phyloP scores from a whole-genome alignment of 306 rosid genomes.

The Vigna trinervia region DNA sequence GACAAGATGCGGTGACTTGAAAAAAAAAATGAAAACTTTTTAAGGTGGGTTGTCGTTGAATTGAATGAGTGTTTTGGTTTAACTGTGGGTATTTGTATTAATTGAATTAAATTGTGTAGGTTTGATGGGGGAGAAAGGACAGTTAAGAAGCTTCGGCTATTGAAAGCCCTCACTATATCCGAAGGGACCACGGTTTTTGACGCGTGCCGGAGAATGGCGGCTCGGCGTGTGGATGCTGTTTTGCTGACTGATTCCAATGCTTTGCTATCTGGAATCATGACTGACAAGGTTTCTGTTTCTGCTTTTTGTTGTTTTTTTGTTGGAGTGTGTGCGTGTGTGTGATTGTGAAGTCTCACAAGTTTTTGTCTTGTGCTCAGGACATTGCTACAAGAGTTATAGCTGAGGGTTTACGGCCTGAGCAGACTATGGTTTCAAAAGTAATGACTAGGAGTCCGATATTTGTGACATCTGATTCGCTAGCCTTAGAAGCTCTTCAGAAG shows the following conservation, averaged over 20 bases:
- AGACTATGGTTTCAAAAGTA: constrained; percentile 77
- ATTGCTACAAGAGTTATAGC: constrained; percentile 86
- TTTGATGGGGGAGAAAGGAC: constrained; percentile 79
- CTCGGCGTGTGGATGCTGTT: constrained; percentile 89
- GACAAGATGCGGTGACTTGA: not conserved
- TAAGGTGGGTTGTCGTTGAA: constrained; percentile 14
- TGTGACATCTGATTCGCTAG: constrained; percentile 79
- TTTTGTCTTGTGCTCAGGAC: constrained; percentile 62
- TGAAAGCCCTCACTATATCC: constrained; percentile 91
- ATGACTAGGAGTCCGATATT: constrained; percentile 91
- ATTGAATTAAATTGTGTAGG: constrained; percentile 47
- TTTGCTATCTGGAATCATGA: constrained; percentile 91
- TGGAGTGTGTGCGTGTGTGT: not conserved
- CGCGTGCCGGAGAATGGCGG: constrained; percentile 92
- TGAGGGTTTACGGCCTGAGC: constrained; percentile 91
- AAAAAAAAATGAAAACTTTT: not conserved
- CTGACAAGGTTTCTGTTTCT: constrained; percentile 72
- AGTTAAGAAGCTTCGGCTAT: constrained; percentile 84
- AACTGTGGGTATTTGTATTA: not conserved
- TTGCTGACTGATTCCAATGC: constrained; percentile 87
- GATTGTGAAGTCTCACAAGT: constrained; percentile 34
- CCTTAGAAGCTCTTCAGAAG: constrained; percentile 91
- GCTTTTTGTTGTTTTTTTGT: not conserved
- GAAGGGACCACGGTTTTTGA: constrained; percentile 91
- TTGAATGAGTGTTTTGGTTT: not conserved